Conservation (phyloP, 2,329 filamentous ascomycete species). For the Leptographium galeiforme region DNA sequence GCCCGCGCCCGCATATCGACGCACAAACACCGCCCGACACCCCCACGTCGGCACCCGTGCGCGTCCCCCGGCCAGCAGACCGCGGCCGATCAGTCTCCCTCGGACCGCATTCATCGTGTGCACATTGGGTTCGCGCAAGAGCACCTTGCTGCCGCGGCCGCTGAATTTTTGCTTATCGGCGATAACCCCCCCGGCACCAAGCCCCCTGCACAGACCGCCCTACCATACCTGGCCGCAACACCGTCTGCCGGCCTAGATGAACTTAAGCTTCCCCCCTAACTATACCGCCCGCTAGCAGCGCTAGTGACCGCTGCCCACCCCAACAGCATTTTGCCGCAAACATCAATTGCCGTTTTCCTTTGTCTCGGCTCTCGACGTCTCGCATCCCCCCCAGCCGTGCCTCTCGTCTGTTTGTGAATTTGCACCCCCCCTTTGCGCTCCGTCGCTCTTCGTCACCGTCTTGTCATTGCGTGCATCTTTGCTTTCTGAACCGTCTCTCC, state of each 20-base stretch:
- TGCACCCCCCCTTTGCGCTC: background rate
- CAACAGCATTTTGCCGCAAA: too few species aligned
- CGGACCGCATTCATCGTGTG: conserved; percentile 10
- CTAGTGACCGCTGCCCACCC: too few species aligned
- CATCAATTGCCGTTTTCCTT: background rate
- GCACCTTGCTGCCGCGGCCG: too few species aligned
- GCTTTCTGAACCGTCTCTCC: too few species aligned
- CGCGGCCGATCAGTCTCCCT: conserved; percentile 16
- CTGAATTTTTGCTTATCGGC: background rate
- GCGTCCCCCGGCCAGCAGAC: conserved; percentile 2
- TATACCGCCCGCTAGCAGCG: background rate
- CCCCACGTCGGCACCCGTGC: too few species aligned
- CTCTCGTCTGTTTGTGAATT: background rate
- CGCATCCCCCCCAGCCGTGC: background rate
- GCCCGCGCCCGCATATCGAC: conserved; percentile 19
- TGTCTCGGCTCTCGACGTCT: background rate
- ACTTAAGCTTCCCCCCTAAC: too few species aligned
- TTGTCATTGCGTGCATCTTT: too few species aligned
- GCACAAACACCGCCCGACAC: background rate
- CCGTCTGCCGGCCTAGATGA: too few species aligned
- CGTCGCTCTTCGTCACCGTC: too few species aligned
- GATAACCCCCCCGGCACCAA: too few species aligned
- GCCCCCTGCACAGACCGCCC: too few species aligned
- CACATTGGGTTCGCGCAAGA: background rate
- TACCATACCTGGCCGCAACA: too few species aligned